Conservation (phyloP, 495 filamentous ascomycete genomes). For the Podospora conica region DNA sequence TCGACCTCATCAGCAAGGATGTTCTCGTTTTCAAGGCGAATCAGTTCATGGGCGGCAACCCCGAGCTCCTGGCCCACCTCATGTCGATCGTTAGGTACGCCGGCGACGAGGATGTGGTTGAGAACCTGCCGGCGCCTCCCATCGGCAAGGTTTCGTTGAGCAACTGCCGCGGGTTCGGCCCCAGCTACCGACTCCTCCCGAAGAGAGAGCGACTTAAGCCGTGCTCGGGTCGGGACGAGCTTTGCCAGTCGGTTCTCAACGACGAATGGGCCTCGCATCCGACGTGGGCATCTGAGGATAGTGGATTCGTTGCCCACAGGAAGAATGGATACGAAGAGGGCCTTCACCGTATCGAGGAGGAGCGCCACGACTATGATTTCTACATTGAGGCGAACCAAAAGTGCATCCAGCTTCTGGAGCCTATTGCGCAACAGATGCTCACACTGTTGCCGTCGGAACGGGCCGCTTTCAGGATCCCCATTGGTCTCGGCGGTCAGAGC, state of each 20-base stretch:
- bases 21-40: constrained; percentile 73
- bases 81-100: constrained; percentile 68
- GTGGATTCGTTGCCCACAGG: constrained; percentile 92
- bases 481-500: constrained; percentile 85
- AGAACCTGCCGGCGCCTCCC: constrained; percentile 67
- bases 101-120: constrained; percentile 68
- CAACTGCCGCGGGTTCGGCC: constrained; percentile 87
- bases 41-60: constrained; percentile 80
- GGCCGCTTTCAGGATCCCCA: constrained; percentile 64
- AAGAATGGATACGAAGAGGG: constrained; percentile 94
- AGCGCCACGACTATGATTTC: constrained; percentile 97
- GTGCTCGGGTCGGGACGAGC: constrained; percentile 89
- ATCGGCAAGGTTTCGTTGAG: constrained; percentile 75
- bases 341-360: constrained; percentile 93
- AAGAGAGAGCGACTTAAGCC: constrained; percentile 79
- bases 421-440: constrained; percentile 81
- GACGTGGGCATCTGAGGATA: constrained; percentile 98
- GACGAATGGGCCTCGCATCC: constrained; percentile 98
- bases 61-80: constrained; percentile 81
- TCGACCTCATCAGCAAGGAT: constrained; percentile 79
- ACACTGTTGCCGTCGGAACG: constrained; percentile 66
- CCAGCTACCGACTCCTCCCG: constrained; percentile 89
- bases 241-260: constrained; percentile 86
- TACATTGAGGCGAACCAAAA: constrained; percentile 91
- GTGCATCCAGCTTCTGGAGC: constrained; percentile 91